Evolutionary conservation across 768 basidiomycete genomes (phyloP), one percentile per base, ranked within the genome.

Genomic region (Mycena polygramma): DNA sequence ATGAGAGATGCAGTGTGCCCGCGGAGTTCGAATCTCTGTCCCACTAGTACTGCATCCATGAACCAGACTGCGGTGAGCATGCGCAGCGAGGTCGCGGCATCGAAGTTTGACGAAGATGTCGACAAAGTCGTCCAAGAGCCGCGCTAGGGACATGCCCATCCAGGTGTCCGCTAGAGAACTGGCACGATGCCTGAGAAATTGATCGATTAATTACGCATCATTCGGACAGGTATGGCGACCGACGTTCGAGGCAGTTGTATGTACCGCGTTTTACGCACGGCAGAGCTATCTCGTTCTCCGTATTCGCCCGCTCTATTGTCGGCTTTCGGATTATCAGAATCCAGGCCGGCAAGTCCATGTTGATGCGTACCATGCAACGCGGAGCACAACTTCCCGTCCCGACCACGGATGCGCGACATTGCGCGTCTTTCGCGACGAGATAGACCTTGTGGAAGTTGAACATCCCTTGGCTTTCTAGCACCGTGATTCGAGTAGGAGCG

Each of bases 371-470:
- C 71, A 60, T 26, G 71, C 67, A 17, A 73, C 59, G 4, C 71
- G 71, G 3, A 73, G 64, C 3, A 73, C 71, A n/a, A 73, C 63
- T 1, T 69, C 68, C 17, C 26, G 30, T 2, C 71, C 60, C 15
- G 71, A 72, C 71, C 71, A 72, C 37, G 48, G 60, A n/a, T n/a
- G n/a, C n/a, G n/a, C n/a, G n/a, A n/a, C n/a, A n/a, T n/a, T 49
- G 20, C 0, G 58, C 66, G 9, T 57, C 66, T 13, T 24, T 24
- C 13, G 58, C 55, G 36, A 73, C 51, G 51, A 73, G 70, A 45
- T 73, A 73, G 26, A 73, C 72, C 22, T 70, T 73, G 61, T 73
- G 72, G n/a, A n/a, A n/a, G n/a, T n/a, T n/a, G 24, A 73, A 73
- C 14, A 24, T 6, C 48, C 72, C 72, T 51, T 73, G 68, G 41